Evolutionary conservation across 148 eudicot species (phyloP), one percentile per base, ranked within the genome.

Genomic region (Camellia lanceoleosa): DNA sequence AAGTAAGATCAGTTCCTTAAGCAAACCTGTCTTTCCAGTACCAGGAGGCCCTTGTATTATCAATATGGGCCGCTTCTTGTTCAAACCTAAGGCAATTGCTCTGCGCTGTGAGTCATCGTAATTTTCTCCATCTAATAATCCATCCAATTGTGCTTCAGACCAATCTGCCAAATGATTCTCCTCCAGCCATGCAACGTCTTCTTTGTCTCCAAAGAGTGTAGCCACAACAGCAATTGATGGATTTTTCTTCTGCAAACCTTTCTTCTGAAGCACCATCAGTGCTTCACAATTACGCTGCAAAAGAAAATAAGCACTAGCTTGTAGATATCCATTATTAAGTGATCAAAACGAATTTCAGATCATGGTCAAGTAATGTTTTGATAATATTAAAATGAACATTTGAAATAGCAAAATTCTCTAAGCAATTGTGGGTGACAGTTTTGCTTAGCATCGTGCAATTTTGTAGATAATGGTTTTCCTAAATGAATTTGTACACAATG

Each of bases 281-380:
- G 97, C 97, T 88, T 93, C 97, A 84, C 95, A 93, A 76, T 93
- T 91, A 18, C 97, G 91, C 97, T 93, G 82, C 82, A 83, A 30
- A 81, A 74, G 59, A 63, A 80, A 68, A 64, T 46, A 74, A 51
- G 52, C 20, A 58, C 30, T 41, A 23, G 42, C 30, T 43, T 38
- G 12, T 8, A 43, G 54, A 60, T 18, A 42, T 4, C 67, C 52
- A 61, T 1, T 2, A 10, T 14, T 5, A 42, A 67, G 47, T 38
- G 47, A 67, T 42, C 2, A 41, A 64, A 46, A 74, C n/a, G 44
- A 68, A 30, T 66, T 65, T 16, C 74, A 30, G 68, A 47, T 73
- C 80, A 58, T 80, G 76, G 62, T 62, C 78, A 58, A 80, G 69
- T 16, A 67, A 23, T 49, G 5, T 51, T 51, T 49, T 14, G 16